These are phyloP conservation scores for Penicillium sp. DNA, from an alignment of 2,329 filamentous ascomycete genomes.

Conservation along the genomic window DNA sequence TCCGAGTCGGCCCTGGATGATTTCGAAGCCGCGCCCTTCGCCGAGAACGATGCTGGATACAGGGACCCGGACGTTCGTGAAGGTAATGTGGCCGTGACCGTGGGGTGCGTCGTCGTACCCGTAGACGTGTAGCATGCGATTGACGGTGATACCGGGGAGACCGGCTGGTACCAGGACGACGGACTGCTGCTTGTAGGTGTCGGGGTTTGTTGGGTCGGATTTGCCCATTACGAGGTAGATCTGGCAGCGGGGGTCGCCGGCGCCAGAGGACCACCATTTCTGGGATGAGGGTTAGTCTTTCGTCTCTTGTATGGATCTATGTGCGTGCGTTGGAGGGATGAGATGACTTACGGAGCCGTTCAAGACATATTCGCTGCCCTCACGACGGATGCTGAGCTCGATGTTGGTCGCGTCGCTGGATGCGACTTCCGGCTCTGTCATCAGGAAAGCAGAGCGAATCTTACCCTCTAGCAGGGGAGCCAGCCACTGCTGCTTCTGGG, in stretches of 20 bases:
- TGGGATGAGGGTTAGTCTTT: slow-evolving; percentile 38
- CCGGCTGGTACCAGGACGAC: slow-evolving; percentile 83
- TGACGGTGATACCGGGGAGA: slow-evolving; percentile 82
- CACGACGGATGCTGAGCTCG: slow-evolving; percentile 73
- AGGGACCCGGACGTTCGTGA: slow-evolving; percentile 87
- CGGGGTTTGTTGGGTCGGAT: slow-evolving; percentile 70
- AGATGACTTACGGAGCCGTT: slow-evolving; percentile 70
- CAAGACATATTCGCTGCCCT: slow-evolving; percentile 85
- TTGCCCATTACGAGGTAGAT: slow-evolving; percentile 98
- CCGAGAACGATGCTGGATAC: slow-evolving; percentile 82
- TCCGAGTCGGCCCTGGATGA: slow-evolving; percentile 94
- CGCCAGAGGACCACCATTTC: slow-evolving; percentile 99
- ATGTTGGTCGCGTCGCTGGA: slow-evolving; percentile 94
- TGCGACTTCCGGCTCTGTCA: slow-evolving; percentile 89
- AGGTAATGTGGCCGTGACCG: slow-evolving; percentile 89
- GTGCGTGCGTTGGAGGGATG: background rate
- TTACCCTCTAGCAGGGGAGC: slow-evolving; percentile 76
- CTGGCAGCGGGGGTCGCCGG: slow-evolving; percentile 86
- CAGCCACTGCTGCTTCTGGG: slow-evolving; percentile 82
- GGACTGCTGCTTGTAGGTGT: slow-evolving; percentile 86
- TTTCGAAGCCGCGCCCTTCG: slow-evolving; percentile 92
- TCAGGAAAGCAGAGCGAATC: slow-evolving; percentile 86
- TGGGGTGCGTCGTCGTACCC: slow-evolving; percentile 98
- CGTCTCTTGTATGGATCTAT: too few relatives aligned
- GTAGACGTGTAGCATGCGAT: slow-evolving; percentile 91